Evolutionary conservation across 2,329 filamentous ascomycete species (phyloP).

Genomic region (Xylaria digitata): DNA sequence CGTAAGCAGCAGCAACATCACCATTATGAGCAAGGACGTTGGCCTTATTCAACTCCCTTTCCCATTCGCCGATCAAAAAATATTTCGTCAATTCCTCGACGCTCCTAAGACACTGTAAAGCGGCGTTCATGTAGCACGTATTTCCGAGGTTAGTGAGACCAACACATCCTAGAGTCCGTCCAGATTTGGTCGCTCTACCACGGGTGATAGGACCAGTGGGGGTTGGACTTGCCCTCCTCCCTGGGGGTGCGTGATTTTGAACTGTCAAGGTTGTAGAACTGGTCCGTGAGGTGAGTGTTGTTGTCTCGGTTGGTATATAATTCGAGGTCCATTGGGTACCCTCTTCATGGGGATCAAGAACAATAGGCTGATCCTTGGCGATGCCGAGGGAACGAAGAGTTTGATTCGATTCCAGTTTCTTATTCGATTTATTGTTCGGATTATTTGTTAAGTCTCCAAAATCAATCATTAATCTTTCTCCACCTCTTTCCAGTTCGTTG

Average conservation of each 20-base stretch:
- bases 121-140: conserved; percentile 99
- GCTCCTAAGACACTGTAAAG: conserved; percentile 91
- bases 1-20: conserved; percentile 87
- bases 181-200: conserved; percentile 75
- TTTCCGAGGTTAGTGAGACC: conserved; percentile 93
- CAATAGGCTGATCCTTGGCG: conserved; percentile 77
- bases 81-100: conserved; percentile 95
- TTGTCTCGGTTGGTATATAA: conserved; percentile 49
- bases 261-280: conserved; percentile 50
- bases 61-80: conserved; percentile 80
- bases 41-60: conserved; percentile 82
- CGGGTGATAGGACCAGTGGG: conserved; percentile 73
- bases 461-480: conserved; percentile 72
- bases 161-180: conserved; percentile 78
- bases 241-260: conserved; percentile 60
- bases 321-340: conserved; percentile 69
- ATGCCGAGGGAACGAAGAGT: conserved; percentile 75
- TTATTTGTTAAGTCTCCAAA: conserved; percentile 78
- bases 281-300: conserved; percentile 52
- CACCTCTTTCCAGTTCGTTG: conserved; percentile 68
- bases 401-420: conserved; percentile 80
- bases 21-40: conserved; percentile 91
- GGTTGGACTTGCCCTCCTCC: conserved; percentile 76
- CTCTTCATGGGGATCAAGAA: conserved; percentile 83
- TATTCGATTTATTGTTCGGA: conserved; percentile 40